Evolutionary conservation across 164 flowering plant species (phyloP).

Genomic region (Stephania cephalantha): DNA sequence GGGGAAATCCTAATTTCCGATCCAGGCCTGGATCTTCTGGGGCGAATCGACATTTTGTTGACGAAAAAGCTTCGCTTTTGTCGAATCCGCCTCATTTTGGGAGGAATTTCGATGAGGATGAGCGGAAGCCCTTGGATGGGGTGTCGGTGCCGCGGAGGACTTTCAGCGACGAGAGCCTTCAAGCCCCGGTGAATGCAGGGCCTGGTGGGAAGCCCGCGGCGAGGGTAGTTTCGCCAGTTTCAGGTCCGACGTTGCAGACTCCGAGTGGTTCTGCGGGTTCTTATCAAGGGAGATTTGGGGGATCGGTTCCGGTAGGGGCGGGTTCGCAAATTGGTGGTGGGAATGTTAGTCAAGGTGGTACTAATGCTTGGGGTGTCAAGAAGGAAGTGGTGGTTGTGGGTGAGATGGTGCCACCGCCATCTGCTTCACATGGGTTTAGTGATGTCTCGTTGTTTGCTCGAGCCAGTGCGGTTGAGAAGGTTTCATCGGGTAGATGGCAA

Average conservation of each 20-base stretch:
- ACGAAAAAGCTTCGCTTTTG: conserved; percentile 65
- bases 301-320: conserved; percentile 24
- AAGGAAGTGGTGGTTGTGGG: conserved; percentile 39
- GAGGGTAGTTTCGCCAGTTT: conserved; percentile 21
- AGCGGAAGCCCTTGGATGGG: conserved; percentile 86
- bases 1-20: conserved; percentile 60
- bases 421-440: conserved; percentile 41
- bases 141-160: conserved; percentile 46
- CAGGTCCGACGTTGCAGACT: conserved; percentile 21
- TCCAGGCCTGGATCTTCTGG: conserved; percentile 70
- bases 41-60: conserved; percentile 48
- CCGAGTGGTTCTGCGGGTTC: conserved; percentile 14
- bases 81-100: conserved; percentile 48
- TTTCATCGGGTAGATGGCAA: conserved; percentile 90
- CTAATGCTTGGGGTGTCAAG: conserved; percentile 72
- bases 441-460: conserved; percentile 61
- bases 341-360: conserved; percentile 23
- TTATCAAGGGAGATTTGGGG: conserved; percentile 26
- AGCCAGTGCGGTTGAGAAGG: conserved; percentile 91
- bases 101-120: conserved; percentile 90
- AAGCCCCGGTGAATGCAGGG: conserved; percentile 24
- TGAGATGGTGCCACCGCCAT: conserved; percentile 37
- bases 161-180: conserved; percentile 52
- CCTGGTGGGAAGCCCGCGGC: conserved; percentile 21
- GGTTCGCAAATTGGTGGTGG: conserved; percentile 25